Conservation (phyloP, 805 yeast genomes). For the Nakazawaea populi region DNA sequence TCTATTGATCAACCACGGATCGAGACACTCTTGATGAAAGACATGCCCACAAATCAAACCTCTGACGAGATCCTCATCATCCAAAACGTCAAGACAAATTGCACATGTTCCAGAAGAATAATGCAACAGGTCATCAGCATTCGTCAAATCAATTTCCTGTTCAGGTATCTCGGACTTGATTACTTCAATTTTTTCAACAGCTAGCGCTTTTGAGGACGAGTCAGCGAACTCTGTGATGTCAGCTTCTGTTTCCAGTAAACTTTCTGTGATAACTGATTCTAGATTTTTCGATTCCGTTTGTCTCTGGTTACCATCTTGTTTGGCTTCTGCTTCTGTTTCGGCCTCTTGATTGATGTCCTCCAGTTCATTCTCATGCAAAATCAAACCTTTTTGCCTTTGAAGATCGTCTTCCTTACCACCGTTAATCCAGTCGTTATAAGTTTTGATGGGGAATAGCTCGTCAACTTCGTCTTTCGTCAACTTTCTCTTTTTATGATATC, state of each 20-base stretch:
- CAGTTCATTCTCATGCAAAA: slow-evolving; percentile 31
- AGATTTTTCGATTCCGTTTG: too few relatives aligned
- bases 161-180: not conserved
- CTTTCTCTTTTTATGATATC: slow-evolving; percentile 43
- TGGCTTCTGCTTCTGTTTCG: not conserved
- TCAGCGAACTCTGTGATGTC: not conserved
- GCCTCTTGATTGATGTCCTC: slow-evolving; percentile 22
- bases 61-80: slow-evolving; percentile 58
- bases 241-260: not conserved
- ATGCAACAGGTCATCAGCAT: slow-evolving; percentile 29
- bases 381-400: slow-evolving; percentile 31
- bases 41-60: slow-evolving; percentile 80
- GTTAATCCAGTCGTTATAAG: slow-evolving; percentile 54
- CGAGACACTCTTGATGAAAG: slow-evolving; percentile 73
- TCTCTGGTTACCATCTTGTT: not conserved
- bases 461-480: slow-evolving; percentile 55
- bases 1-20: slow-evolving; percentile 73
- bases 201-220: not conserved
- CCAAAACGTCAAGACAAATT: slow-evolving; percentile 65
- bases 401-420: slow-evolving; percentile 53
- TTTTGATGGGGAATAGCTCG: slow-evolving; percentile 48
- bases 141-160: not conserved
- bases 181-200: not conserved
- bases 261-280: too few relatives aligned
- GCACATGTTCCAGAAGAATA: slow-evolving; percentile 71